A percentile compares a stretch with the other conserved stretches of the same genome.
phyloP scores from a whole-genome alignment of 1,139 yeast genomes.

The Debaryomyces coudertii region DNA sequence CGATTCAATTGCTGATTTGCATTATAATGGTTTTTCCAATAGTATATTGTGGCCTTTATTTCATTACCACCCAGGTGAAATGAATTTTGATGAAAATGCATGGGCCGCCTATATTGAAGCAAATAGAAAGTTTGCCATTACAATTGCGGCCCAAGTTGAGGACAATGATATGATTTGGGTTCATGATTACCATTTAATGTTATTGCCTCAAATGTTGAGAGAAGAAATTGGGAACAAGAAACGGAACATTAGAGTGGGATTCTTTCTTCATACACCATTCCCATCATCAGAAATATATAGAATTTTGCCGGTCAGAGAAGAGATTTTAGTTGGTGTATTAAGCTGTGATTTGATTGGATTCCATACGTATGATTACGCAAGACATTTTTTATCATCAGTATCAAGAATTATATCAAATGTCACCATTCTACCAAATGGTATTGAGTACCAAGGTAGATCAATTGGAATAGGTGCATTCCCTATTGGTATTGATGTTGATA shows the following conservation, averaged over 20 bases:
- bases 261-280: constrained; percentile 96
- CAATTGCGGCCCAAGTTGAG: constrained; percentile 67
- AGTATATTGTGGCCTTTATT: constrained; percentile 95
- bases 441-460: constrained; percentile 72
- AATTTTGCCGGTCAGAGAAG: constrained; percentile 92
- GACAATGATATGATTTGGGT: constrained; percentile 96
- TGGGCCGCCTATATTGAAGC: constrained; percentile 99
- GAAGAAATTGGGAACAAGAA: constrained; percentile 53
- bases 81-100: constrained; percentile 95
- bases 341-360: constrained; percentile 96
- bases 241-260: constrained; percentile 77
- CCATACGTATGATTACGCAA: constrained; percentile 99
- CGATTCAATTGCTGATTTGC: constrained; percentile 91
- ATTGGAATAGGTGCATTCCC: constrained; percentile 97
- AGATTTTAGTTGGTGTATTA: constrained; percentile 86
- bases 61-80: constrained; percentile 99
- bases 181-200: constrained; percentile 96
- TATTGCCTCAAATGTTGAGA: constrained; percentile 87
- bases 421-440: constrained; percentile 89
- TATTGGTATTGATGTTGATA: constrained; percentile 95
- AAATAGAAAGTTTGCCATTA: constrained; percentile 77
- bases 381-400: constrained; percentile 94
- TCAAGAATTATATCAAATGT: constrained; percentile 75
- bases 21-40: constrained; percentile 94
- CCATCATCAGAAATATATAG: constrained; percentile 96